Base-by-base conservation (phyloP, 208 protist species). In the Phytomonas serpens region DNA sequence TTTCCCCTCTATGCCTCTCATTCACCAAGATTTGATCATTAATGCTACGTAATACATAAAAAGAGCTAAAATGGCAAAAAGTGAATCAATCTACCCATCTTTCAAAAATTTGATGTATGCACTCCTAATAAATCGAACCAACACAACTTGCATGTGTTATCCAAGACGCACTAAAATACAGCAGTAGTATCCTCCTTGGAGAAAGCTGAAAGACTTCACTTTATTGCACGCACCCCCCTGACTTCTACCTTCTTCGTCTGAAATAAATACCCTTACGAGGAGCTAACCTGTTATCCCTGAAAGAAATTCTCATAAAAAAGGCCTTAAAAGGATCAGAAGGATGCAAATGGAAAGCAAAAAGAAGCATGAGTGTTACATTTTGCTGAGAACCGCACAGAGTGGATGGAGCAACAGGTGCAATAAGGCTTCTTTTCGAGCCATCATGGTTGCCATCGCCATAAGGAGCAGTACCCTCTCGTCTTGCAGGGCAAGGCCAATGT, bases 371-470 rank as follows among this genome's bases (percentile, higher is more conserved):
- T 27, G 66, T 75, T 76, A 88, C 83, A 88, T 81, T 73, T 93
- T 89, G 47, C 71, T 87, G 27, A 93, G 68, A 6, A 86, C 72
- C 19, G 71, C 64, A 71, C 84, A 92, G 31, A 92, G 72, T 9
- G 83, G 81, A 29, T 90, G 72, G 19, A 93, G 73, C 6, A 92
- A 71, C 32, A 92, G 76, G 69, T 88, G 73, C 23, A 95, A 76
- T 52, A 95, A 67, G 0, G 86, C 90, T 71, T 95, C 88, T 32
- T 87, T 85, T 4, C 90, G 84, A 13, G 88, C 86, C 71, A 84
- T 79, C 88, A 93, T 93, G 30, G 88, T 88, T 13, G 85, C 73
- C 38, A 89, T 71, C n/a, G 85, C 82, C 32, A 89, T 79, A 32
- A 92, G 77, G 79, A 93, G 77, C 61, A 93, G 63, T 32, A 88